Evolutionary conservation across 305 asterid species (phyloP).

Genomic region (Ajuga reptans): DNA sequence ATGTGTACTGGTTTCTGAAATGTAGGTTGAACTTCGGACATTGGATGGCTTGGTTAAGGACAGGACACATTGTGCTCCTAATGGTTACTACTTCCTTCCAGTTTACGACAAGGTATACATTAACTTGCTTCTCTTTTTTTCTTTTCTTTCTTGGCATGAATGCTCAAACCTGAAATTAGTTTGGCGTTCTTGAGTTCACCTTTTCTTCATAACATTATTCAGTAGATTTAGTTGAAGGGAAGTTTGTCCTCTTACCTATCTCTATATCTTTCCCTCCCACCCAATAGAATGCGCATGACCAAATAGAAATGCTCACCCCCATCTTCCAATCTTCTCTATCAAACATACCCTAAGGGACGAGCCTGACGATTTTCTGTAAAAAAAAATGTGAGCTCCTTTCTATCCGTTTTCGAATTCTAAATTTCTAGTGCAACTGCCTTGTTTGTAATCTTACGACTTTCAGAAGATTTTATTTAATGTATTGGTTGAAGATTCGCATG

Average conservation of each 20-base stretch:
- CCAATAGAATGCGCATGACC: no score
- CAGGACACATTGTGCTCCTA: constrained; percentile 92
- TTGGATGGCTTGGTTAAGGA: constrained; percentile 95
- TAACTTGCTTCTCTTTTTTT: background rate
- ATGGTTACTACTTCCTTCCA: constrained; percentile 95
- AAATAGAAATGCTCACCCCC: background rate
- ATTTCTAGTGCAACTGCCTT: constrained; percentile 4
- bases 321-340: background rate
- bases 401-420: background rate
- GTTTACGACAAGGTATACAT: constrained; percentile 79
- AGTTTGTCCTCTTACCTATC: background rate
- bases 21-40: constrained; percentile 82
- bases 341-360: background rate
- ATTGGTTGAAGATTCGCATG: background rate
- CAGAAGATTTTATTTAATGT: background rate
- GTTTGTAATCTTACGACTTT: constrained; percentile 10
- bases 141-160: background rate
- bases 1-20: constrained; percentile 16
- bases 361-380: background rate
- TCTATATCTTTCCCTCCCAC: background rate
- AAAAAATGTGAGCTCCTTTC: background rate
- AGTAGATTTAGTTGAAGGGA: background rate
- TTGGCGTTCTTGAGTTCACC: background rate
- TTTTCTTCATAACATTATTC: background rate
- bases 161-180: background rate